Base-by-base conservation (phyloP, 345 rosid species). In the Anastatica hierochuntica region DNA sequence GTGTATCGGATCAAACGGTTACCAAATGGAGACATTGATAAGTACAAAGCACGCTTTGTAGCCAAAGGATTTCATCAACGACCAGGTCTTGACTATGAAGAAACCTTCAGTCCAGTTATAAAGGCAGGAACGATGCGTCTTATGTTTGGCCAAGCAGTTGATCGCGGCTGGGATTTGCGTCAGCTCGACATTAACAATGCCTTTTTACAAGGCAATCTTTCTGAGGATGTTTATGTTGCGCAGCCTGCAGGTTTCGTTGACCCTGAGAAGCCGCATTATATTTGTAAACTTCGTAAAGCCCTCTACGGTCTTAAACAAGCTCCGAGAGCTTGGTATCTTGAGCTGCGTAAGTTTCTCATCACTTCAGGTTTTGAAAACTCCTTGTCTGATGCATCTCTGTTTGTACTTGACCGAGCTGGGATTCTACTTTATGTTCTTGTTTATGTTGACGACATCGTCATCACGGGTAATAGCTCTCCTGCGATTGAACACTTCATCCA, bases 101-200 rank as follows among this genome's bases (percentile, higher is more conserved):
- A 5, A 2, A 36, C 40, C 0, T 13, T 36, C 8, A 36, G 40
- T 13, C 40, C 40, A 4, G 16, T 36, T 0, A 5, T 36, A 0
- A 36, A 36, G 2, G 8, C 6, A n/a, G 5, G 15, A 4, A n/a
- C 40, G 0, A 13, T 36, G n/a, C 16, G 16, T 0, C 3, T 36
- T 1, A 2, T 13, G 0, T 8, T 36, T 2, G 8, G 8, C 0
- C 14, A n/a, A 1, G 40, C 40, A 5, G 40, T 6, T 36, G 3
- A 1, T 14, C 8, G 0, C n/a, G 40, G 40, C 3, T n/a, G n/a
- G n/a, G n/a, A 1, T 0, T 1, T 36, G 3, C 8, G 8, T 0
- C 16, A 36, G 6, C 16, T 36, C 0, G 40, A 36, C 5, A 3
- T 36, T 1, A 13, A 36, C 3, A 36, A 36, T 6, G 40, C 16